Evolutionary conservation across 177 flowering plant species (phyloP), one percentile per base, ranked within the genome.

Genomic region (Vitis hybrid): DNA sequence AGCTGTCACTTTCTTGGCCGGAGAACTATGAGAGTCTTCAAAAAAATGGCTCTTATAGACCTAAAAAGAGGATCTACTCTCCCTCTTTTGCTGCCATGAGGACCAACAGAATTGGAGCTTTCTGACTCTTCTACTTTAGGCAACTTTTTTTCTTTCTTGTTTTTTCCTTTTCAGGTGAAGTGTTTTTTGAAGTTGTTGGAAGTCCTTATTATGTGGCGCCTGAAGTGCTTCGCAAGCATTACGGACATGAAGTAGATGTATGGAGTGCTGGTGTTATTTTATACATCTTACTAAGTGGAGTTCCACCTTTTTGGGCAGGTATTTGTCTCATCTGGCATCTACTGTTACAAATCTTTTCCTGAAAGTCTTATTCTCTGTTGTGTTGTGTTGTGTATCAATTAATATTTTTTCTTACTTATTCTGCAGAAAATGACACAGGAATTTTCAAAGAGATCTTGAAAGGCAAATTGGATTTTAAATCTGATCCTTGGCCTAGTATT

Each of bases 401-500:
- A 15, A 31, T 29, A 53, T 22, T 15, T 11, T 53, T 26, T 22
- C 11, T 31, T 10, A 59, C 56, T 53, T 13, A 19, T 39, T 39
- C 45, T 79, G 66, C 83, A 90, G 96, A 90, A 80, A 81, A 87
- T 68, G 96, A 90, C 61, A 57, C 85, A 3, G 93, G 93, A 22
- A 39, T 63, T 63, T 51, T 51, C n/a, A 51, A 11, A 5, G 52
- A 51, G 69, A 90, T 90, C 71, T 90, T 90, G 79, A 78, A 80
- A 62, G 93, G 90, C 56, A 75, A 74, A 70, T 15, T 90, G 62
- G 92, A 90, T 77, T 89, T 90, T 74, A 79, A 71, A 59, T 86
- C 91, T 73, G 92, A 84, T 9, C 93, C 93, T 62, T 90, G 96
- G 96, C 96, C 96, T 10, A 73, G 52, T 68, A 90, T 90, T 67